phyloP scores from a whole-genome alignment of 2,329 filamentous ascomycete species.

The Aspergillus thermomutatus region DNA sequence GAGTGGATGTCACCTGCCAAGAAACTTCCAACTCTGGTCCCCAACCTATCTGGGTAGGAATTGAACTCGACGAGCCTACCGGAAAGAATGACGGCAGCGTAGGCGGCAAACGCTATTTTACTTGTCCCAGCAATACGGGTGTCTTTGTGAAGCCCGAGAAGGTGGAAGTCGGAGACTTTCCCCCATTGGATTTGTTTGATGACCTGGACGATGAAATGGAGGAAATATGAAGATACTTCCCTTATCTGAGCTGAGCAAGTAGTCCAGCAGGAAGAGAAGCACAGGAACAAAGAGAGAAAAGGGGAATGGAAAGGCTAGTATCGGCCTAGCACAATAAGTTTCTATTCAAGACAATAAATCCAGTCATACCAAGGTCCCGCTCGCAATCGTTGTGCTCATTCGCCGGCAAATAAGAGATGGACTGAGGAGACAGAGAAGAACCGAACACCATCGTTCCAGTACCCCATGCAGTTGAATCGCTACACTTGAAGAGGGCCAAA shows the following conservation, averaged over 20 bases:
- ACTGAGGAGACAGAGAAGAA: background rate
- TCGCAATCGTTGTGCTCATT: constrained; percentile 4
- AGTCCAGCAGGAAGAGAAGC: background rate
- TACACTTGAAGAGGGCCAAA: background rate
- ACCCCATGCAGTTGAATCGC: constrained; percentile 1
- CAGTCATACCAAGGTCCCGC: background rate
- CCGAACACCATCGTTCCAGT: constrained; percentile 2
- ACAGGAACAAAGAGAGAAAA: background rate
- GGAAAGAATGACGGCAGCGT: constrained; percentile 62
- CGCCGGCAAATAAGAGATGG: background rate
- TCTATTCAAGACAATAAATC: constrained; percentile 4
- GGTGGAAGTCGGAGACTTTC: constrained; percentile 60
- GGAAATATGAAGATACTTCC: constrained; percentile 43
- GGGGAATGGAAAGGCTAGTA: background rate
- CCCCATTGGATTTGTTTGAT: constrained; percentile 49
- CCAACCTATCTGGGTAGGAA: constrained; percentile 53
- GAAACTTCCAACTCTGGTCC: constrained; percentile 18
- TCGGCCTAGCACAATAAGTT: background rate
- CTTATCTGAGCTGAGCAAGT: constrained; percentile 1
- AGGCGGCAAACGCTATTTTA: constrained; percentile 53
- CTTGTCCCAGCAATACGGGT: constrained; percentile 52
- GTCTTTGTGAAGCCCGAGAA: constrained; percentile 62
- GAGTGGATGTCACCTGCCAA: constrained; percentile 19
- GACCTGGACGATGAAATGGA: constrained; percentile 56
- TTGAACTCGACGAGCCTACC: constrained; percentile 61